Base-by-base conservation (phyloP, 208 protist species). In the Crithidia expoeki region DNA sequence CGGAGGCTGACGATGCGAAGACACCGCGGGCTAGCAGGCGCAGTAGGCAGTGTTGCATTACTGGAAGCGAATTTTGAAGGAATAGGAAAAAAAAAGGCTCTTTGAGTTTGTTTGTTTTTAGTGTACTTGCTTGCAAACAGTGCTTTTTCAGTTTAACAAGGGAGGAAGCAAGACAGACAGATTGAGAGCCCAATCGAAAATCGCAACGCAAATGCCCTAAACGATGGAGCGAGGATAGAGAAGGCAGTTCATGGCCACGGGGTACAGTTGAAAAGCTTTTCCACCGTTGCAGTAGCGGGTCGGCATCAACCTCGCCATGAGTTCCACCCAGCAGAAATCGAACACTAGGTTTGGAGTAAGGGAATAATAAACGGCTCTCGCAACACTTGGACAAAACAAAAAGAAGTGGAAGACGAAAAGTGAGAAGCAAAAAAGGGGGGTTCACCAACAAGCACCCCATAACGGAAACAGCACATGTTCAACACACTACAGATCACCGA, bases 21-120 rank as follows among this genome's bases (percentile, higher is more conserved):
- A 47, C 28, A 12, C 30, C 30, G 33, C 23, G 44, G 7, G 49
- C 38, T 30, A 42, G 67, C 23, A 71, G 16, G 25, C 40, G 30
- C 46, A 38, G 36, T n/a, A 50, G 12, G n/a, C 50, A 55, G 27
- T n/a, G 44, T 5, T 44, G 69, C 69, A 74, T 74, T 17, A 40
- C n/a, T 17, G 16, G 12, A 17, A 47, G 16, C 12, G 16, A 9
- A 4, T 5, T 47, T 4, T 21, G 3, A 9, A 47, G 3, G 42
- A 47, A 17, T 4, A 47, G 42, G n/a, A 47, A 52, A 46, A 44
- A 64, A 10, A 49, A 47, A 59, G 25, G 30, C 46, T 34, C 2
- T 21, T 47, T 36, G 12, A 19, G 42, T n/a, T 9, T 47, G 42
- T 19, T 9, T 47, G 42, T 4, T 4, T 4, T 9, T 17, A 17